phyloP scores from a whole-genome alignment of 495 filamentous ascomycete genomes.

The Physcia stellaris region DNA sequence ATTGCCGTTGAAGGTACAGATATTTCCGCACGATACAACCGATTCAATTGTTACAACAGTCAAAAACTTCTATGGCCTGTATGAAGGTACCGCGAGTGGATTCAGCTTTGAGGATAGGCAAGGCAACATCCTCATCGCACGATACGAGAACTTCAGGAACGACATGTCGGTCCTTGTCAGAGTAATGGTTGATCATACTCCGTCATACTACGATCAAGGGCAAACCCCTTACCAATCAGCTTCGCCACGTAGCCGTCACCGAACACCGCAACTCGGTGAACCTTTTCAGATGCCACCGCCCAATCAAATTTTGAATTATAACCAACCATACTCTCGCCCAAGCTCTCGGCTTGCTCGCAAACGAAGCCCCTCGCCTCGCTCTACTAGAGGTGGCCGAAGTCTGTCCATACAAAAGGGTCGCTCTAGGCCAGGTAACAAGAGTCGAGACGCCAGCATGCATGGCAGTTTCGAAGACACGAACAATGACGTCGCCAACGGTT shows the following conservation, averaged over 20 bases:
- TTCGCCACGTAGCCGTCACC: conserved; percentile 27
- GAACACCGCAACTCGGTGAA: conserved; percentile 38
- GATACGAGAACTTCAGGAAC: conserved; percentile 85
- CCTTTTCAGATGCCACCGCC: conserved; percentile 43
- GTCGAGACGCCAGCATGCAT: conserved; percentile 52
- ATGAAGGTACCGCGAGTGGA: conserved; percentile 57
- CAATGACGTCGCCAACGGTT: conserved; percentile 51
- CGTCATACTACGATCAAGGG: conserved; percentile 24
- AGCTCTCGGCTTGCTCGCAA: conserved; percentile 52
- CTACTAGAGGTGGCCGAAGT: conserved; percentile 61
- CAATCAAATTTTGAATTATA: conserved; percentile 35
- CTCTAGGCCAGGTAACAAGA: conserved; percentile 52
- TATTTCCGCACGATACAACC: conserved; percentile 84
- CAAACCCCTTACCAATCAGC: conserved; percentile 25
- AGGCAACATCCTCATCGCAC: conserved; percentile 78
- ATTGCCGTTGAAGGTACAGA: conserved; percentile 81
- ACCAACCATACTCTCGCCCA: conserved; percentile 48
- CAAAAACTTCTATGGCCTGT: conserved; percentile 94
- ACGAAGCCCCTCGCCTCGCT: conserved; percentile 72
- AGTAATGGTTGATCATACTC: conserved; percentile 48
- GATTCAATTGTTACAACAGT: conserved; percentile 93
- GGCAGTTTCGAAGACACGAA: conserved; percentile 43
- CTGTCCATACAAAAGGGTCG: conserved; percentile 61
- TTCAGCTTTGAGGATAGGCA: conserved; percentile 84
- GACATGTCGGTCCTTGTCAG: conserved; percentile 84